These are phyloP conservation scores for Rhodotorula sp. DNA, from an alignment of 1,284 basidiomycete genomes.

Conservation along the genomic window DNA sequence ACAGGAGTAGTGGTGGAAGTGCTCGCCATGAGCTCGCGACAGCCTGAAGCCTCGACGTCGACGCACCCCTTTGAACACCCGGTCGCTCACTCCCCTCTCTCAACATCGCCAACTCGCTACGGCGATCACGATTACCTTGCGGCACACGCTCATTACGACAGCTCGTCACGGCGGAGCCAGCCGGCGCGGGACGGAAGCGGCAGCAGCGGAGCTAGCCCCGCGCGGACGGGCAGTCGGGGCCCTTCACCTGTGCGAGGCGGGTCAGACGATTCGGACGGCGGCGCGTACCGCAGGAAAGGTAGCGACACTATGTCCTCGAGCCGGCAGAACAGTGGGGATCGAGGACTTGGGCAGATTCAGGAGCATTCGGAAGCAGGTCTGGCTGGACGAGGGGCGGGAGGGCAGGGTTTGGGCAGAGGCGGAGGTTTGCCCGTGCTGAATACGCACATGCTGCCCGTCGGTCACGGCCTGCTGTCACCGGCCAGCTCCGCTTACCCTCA, in stretches of 20 bases:
- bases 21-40: too few relatives aligned
- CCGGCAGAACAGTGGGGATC: not conserved
- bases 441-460: conserved; percentile 1
- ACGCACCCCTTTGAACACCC: not conserved
- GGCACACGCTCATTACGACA: not conserved
- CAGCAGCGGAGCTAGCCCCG: not conserved
- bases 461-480: not conserved
- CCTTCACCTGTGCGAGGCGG: not conserved
- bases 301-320: not conserved
- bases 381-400: conserved; percentile 7
- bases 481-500: not conserved
- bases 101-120: conserved; percentile 10
- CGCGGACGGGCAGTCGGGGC: not conserved
- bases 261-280: not conserved
- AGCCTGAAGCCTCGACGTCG: not conserved
- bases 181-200: not conserved
- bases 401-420: not conserved
- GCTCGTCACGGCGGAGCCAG: not conserved
- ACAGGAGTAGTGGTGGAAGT: not conserved
- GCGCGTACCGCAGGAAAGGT: not conserved
- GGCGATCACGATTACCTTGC: not conserved
- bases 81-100: not conserved
- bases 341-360: not conserved
- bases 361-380: conserved; percentile 1
- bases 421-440: conserved; percentile 7